These are phyloP conservation scores for Amanita brunnescens DNA, from an alignment of 768 basidiomycete genomes.

Conservation along the genomic window DNA sequence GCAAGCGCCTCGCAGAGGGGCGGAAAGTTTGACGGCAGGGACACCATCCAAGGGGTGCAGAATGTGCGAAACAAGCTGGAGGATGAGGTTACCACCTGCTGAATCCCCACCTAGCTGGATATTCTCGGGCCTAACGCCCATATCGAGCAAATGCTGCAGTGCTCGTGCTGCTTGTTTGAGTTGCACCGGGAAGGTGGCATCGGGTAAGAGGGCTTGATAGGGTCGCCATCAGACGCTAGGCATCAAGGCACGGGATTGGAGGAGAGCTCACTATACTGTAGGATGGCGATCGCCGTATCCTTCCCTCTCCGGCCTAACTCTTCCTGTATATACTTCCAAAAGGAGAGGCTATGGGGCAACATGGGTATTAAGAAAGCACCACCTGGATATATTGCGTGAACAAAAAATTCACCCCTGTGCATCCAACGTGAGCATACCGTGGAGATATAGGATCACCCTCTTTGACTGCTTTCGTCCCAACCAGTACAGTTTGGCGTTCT, in stretches of 20 bases:
- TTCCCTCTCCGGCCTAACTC: constrained; percentile 17
- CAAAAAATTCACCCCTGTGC: not conserved
- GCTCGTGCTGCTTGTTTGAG: constrained; percentile 22
- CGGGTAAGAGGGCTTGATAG: constrained; percentile 13
- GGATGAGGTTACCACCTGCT: constrained; percentile 28
- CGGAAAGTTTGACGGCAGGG: constrained; percentile 15
- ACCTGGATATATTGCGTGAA: constrained; percentile 14
- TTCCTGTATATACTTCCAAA: constrained; percentile 21
- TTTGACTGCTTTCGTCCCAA: constrained; percentile 22
- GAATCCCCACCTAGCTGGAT: constrained; percentile 30
- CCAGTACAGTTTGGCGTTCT: constrained; percentile 23
- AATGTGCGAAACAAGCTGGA: constrained; percentile 27
- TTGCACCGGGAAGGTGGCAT: constrained; percentile 26
- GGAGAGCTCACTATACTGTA: constrained; percentile 22
- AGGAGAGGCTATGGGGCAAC: constrained; percentile 13
- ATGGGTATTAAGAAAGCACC: constrained; percentile 22
- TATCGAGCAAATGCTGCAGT: constrained; percentile 21
- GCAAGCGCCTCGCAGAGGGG: constrained; percentile 22
- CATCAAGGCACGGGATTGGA: not conserved
- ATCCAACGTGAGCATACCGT: constrained; percentile 15
- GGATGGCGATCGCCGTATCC: constrained; percentile 20
- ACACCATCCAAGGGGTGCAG: constrained; percentile 25
- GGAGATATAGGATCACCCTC: constrained; percentile 24
- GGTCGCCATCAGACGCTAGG: not conserved
- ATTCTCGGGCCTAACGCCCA: constrained; percentile 22